Evolutionary conservation across 2,329 filamentous ascomycete species (phyloP).

Genomic region (Pseudogymnoascus sp.): DNA sequence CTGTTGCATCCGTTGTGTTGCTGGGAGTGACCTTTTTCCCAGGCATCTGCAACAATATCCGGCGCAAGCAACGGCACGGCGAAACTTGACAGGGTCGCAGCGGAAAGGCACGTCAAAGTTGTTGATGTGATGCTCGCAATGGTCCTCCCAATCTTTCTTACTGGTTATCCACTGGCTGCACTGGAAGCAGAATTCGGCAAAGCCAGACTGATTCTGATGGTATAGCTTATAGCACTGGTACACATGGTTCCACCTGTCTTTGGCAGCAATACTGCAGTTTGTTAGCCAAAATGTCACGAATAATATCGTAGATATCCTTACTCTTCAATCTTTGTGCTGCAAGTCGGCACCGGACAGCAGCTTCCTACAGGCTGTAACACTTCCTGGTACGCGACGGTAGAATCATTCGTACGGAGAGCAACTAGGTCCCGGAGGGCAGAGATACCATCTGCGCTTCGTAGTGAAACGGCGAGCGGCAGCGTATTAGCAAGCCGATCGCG

Average conservation of each 20-base stretch:
- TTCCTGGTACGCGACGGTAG: constrained; percentile 4
- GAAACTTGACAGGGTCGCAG: constrained; percentile 9
- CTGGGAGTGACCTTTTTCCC: background rate
- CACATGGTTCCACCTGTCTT: constrained; percentile 13
- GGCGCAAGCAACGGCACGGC: constrained; percentile 10
- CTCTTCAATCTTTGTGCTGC: background rate
- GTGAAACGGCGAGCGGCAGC: background rate
- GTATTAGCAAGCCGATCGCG: constrained; percentile 12
- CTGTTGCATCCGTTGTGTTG: background rate
- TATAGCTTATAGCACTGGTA: constrained; percentile 12
- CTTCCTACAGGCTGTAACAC: background rate
- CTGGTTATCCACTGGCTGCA: constrained; percentile 14
- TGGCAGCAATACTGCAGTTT: background rate
- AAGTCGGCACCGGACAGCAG: constrained; percentile 3
- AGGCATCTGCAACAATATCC: background rate
- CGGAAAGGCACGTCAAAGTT: constrained; percentile 16
- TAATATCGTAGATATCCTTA: background rate
- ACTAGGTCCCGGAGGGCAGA: constrained; percentile 9
- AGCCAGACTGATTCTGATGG: constrained; percentile 14
- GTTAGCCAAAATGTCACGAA: background rate
- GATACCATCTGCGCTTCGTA: constrained; percentile 11
- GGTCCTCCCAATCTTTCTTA: constrained; percentile 14
- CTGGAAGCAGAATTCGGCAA: constrained; percentile 16
- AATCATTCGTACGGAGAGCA: constrained; percentile 11
- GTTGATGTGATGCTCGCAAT: constrained; percentile 16